Evolutionary conservation across 176 grass and related monocot genomes (phyloP).

Genomic region (Cymbopogon citratus): DNA sequence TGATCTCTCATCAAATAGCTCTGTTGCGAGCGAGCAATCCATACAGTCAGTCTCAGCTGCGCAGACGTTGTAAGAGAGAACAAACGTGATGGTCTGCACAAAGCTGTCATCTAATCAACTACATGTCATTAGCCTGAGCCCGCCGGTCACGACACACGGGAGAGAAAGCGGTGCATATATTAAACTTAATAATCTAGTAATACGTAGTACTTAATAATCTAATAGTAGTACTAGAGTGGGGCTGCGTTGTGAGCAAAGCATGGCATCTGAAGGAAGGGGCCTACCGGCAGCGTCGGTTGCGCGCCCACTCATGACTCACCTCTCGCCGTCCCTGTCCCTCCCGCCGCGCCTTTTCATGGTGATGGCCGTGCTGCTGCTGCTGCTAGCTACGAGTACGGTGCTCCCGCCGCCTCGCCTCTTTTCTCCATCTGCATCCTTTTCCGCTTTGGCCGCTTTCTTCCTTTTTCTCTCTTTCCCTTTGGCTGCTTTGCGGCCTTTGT

Average conservation of each 20-base stretch:
- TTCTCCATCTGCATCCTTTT: constrained; percentile 18
- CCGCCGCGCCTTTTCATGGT: constrained; percentile 39
- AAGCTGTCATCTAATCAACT: too few species aligned
- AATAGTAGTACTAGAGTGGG: too few species aligned
- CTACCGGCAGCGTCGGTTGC: not conserved
- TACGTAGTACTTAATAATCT: too few species aligned
- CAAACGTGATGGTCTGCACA: too few species aligned
- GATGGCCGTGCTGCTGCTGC: not conserved
- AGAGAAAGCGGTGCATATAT: too few species aligned
- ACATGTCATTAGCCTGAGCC: too few species aligned
- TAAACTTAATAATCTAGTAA: too few species aligned
- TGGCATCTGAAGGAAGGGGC: not conserved
- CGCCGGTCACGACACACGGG: too few species aligned
- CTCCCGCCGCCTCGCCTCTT: not conserved
- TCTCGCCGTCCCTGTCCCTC: not conserved
- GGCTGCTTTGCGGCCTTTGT: not conserved
- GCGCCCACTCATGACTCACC: constrained; percentile 27
- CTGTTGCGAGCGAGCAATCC: too few species aligned
- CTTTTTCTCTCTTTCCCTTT: not conserved
- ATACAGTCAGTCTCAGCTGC: too few species aligned
- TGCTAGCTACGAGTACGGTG: not conserved
- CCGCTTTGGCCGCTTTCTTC: not conserved
- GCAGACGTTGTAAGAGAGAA: too few species aligned
- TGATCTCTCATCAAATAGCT: too few species aligned
- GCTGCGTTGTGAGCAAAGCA: not conserved